These are phyloP conservation scores for Colletotrichum destructivum DNA, from an alignment of 2,329 filamentous ascomycete genomes.

Conservation along the genomic window DNA sequence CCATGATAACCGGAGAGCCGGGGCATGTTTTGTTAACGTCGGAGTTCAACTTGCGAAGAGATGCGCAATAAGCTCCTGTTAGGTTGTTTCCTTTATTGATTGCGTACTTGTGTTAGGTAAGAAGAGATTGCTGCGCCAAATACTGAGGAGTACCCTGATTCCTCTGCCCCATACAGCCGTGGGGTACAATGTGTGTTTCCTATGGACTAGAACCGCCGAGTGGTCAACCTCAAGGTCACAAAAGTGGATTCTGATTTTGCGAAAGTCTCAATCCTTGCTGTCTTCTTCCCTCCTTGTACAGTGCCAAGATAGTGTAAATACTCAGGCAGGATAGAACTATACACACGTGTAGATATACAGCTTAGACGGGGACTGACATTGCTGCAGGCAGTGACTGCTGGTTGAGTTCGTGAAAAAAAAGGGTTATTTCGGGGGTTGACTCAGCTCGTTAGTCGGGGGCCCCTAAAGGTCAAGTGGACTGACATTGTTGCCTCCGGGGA, in stretches of 20 bases:
- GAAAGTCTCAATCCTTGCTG: not conserved
- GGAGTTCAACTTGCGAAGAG: not conserved
- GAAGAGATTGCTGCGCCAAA: not conserved
- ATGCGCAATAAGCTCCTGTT: not conserved
- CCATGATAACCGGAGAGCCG: too few relatives aligned
- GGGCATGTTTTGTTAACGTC: too few relatives aligned
- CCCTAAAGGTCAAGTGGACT: too few relatives aligned
- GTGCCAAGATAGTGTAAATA: too few relatives aligned
- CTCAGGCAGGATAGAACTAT: too few relatives aligned
- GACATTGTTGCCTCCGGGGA: conserved; percentile 9
- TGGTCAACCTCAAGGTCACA: not conserved
- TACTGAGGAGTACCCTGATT: not conserved
- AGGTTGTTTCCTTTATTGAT: not conserved
- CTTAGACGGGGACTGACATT: not conserved
- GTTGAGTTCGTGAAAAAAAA: too few relatives aligned
- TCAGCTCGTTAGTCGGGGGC: too few relatives aligned
- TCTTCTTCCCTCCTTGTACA: too few relatives aligned
- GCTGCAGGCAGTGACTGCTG: not conserved
- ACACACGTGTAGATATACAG: too few relatives aligned
- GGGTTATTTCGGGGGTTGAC: too few relatives aligned
- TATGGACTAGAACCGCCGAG: not conserved
- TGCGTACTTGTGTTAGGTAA: not conserved
- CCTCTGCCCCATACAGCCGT: conserved; percentile 12
- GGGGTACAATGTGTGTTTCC: not conserved
- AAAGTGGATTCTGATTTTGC: not conserved